Conservation (phyloP, 176 grass and related monocot species). For the Carex scoparia region DNA sequence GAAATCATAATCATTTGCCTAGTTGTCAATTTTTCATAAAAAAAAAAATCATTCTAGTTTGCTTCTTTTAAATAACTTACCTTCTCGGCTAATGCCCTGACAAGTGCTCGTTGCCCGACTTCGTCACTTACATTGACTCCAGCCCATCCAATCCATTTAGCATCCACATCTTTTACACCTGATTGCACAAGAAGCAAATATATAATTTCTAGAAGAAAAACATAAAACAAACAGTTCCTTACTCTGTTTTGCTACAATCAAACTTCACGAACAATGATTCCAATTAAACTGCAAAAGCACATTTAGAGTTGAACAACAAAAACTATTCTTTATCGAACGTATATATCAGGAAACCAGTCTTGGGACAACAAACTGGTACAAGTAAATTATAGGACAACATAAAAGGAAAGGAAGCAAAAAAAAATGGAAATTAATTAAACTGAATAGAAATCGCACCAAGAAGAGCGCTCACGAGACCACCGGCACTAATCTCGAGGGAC, state of each 20-base stretch:
- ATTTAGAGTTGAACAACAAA: not conserved
- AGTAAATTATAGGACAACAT: not conserved
- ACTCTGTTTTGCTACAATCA: not conserved
- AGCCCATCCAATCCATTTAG: slow-evolving; percentile 99
- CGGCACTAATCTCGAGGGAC: slow-evolving; percentile 95
- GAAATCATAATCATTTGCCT: slow-evolving; percentile 13
- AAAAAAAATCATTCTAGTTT: slow-evolving; percentile 2
- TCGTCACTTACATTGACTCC: slow-evolving; percentile 94
- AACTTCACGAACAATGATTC: not conserved
- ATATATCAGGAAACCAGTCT: not conserved
- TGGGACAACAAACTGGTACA: not conserved
- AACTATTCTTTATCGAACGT: not conserved
- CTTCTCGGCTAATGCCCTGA: slow-evolving; percentile 89
- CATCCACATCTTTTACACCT: slow-evolving; percentile 98
- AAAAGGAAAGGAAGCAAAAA: not conserved
- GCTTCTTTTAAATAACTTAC: slow-evolving; percentile 17
- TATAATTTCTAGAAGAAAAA: not conserved
- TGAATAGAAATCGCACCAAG: slow-evolving; percentile 44
- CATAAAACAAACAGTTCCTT: not conserved
- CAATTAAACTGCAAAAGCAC: not conserved
- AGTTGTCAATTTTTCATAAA: not conserved
- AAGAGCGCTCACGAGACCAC: slow-evolving; percentile 88
- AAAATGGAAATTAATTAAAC: not conserved
- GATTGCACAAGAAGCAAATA: not conserved
- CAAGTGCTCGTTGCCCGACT: slow-evolving; percentile 81